A percentile compares a stretch with the other conserved stretches of the same genome.
These are phyloP conservation scores for Saccharomycopsis schoenii DNA, from an alignment of 805 yeast genomes.

Conservation along the genomic window DNA sequence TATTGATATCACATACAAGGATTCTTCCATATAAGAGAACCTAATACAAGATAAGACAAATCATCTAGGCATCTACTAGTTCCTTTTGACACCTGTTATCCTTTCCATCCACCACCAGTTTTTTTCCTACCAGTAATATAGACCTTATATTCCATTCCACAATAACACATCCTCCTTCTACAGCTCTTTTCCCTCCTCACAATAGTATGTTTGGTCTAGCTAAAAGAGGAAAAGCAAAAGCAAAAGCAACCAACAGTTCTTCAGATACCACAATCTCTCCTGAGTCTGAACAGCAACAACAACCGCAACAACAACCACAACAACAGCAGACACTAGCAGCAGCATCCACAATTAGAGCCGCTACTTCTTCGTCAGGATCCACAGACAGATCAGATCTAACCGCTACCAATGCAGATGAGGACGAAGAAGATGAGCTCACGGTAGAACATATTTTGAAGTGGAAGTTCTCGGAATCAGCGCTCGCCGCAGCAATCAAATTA, in stretches of 20 bases:
- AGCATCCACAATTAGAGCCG: neutral
- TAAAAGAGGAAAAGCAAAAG: neutral
- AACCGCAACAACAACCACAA: neutral
- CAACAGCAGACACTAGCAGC: neutral
- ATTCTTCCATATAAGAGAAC: too few relatives aligned
- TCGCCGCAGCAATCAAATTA: slow-evolving; percentile 5
- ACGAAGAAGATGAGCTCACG: neutral
- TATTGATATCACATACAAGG: too few relatives aligned
- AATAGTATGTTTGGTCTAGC: neutral
- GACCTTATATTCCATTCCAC: neutral
- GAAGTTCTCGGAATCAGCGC: slow-evolving; percentile 10
- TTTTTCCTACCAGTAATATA: too few relatives aligned
- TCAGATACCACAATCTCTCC: neutral
- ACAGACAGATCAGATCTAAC: neutral
- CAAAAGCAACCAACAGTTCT: neutral
- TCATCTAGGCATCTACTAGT: too few relatives aligned
- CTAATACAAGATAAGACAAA: too few relatives aligned
- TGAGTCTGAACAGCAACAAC: neutral
- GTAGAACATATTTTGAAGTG: slow-evolving; percentile 1
- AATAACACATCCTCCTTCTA: too few relatives aligned
- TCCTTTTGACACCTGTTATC: too few relatives aligned
- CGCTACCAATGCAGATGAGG: neutral
- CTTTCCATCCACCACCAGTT: too few relatives aligned
- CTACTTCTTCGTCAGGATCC: neutral
- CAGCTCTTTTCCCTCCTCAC: too few relatives aligned